Conservation (phyloP, 139 green algal species). For the Chlamydomonas sp. region DNA sequence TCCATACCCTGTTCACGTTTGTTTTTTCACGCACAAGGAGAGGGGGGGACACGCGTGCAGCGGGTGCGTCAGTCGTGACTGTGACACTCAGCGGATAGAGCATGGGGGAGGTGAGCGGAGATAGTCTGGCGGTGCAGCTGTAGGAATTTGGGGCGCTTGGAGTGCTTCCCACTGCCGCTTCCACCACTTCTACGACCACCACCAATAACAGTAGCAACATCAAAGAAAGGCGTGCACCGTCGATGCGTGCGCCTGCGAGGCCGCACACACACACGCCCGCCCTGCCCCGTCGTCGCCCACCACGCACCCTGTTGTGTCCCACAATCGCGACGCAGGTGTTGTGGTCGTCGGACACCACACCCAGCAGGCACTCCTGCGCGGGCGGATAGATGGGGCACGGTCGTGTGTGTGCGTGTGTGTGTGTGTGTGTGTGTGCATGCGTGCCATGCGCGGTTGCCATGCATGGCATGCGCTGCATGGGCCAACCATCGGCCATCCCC, state of each 20-base stretch:
- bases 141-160: neutral
- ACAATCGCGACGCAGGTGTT: conserved; percentile 64
- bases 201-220: too few relatives aligned
- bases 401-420: too few relatives aligned
- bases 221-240: too few relatives aligned
- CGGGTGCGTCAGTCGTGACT: neutral
- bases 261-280: too few relatives aligned
- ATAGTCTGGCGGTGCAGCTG: neutral
- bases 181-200: too few relatives aligned
- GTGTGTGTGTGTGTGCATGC: too few relatives aligned
- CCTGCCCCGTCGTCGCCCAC: neutral
- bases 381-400: neutral
- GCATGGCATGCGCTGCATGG: too few relatives aligned
- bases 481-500: too few relatives aligned
- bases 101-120: neutral
- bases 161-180: neutral
- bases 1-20: conserved; percentile 16
- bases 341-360: conserved; percentile 25
- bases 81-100: neutral
- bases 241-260: too few relatives aligned
- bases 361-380: conserved; percentile 38
- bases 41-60: neutral
- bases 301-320: conserved; percentile 80
- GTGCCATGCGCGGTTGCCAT: too few relatives aligned
- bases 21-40: neutral